Percentiles rank a stretch among this genome's conserved stretches.
phyloP scores from a whole-genome alignment of 2,329 filamentous ascomycete species.

The Fusarium poae region DNA sequence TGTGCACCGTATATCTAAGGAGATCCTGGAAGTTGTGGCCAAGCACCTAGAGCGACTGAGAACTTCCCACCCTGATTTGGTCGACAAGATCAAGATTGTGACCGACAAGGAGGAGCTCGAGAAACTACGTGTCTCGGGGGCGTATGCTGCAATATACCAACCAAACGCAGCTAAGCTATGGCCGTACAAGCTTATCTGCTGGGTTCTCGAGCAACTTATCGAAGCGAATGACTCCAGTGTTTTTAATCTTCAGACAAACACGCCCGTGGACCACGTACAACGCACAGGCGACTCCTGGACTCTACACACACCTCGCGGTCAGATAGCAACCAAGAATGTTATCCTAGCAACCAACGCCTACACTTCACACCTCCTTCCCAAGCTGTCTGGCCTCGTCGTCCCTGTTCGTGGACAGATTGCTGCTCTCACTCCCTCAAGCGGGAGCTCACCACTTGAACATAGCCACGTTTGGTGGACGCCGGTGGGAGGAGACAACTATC shows the following conservation, averaged over 20 bases:
- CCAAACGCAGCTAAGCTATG: constrained; percentile 76
- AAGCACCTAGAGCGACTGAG: constrained; percentile 65
- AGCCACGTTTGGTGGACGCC: constrained; percentile 73
- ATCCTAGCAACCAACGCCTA: constrained; percentile 88
- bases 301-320: constrained; percentile 77
- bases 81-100: constrained; percentile 60
- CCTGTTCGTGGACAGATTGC: constrained; percentile 82
- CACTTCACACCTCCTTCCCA: constrained; percentile 79
- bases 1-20: constrained; percentile 71
- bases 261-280: constrained; percentile 69
- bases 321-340: constrained; percentile 71
- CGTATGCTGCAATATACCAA: constrained; percentile 74
- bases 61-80: constrained; percentile 68
- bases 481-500: constrained; percentile 74
- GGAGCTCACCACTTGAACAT: constrained; percentile 59
- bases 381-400: constrained; percentile 77
- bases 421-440: constrained; percentile 69
- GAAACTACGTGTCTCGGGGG: constrained; percentile 67
- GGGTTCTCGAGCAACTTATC: constrained; percentile 73
- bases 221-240: constrained; percentile 52
- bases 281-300: constrained; percentile 63
- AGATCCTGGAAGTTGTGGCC: constrained; percentile 66
- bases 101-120: constrained; percentile 58
- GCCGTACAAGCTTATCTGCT: constrained; percentile 87
- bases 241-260: constrained; percentile 82